A percentile compares a stretch with the other conserved stretches of the same genome.
Evolutionary conservation across 345 rosid genomes (phyloP).

Genomic region (Lepidium aucheri): DNA sequence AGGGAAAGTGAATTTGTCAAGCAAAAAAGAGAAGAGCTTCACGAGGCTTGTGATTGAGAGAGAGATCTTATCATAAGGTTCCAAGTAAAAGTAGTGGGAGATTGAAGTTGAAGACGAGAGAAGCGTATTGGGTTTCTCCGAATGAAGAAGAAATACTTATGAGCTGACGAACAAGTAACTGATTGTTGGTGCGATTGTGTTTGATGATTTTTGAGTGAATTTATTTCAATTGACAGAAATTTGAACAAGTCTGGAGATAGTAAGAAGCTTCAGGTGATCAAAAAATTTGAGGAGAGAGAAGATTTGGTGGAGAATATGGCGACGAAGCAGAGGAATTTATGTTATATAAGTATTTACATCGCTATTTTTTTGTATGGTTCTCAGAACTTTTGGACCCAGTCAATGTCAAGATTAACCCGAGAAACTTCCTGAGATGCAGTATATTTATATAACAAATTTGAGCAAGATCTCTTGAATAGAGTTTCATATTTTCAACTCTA

Average conservation of each 20-base stretch:
- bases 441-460: too few relatives aligned
- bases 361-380: too few relatives aligned
- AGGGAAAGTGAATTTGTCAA: conserved; percentile 75
- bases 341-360: too few relatives aligned
- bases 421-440: too few relatives aligned
- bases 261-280: conserved; percentile 32
- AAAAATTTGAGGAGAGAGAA: conserved; percentile 29
- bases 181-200: conserved; percentile 37
- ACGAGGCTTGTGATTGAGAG: conserved; percentile 27
- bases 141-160: conserved; percentile 39
- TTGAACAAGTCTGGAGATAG: conserved; percentile 37
- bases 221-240: conserved; percentile 50
- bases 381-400: too few relatives aligned
- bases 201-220: conserved; percentile 49
- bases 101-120: conserved; percentile 39
- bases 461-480: too few relatives aligned
- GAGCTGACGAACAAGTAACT: conserved; percentile 49
- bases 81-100: conserved; percentile 53
- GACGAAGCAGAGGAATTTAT: conserved; percentile 2
- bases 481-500: too few relatives aligned
- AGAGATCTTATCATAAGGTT: conserved; percentile 58
- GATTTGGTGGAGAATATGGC: conserved; percentile 3
- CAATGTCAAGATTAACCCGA: too few relatives aligned
- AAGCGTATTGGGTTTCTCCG: conserved; percentile 39
- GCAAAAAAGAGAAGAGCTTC: conserved; percentile 50